Percentiles rank a stretch among this genome's conserved stretches.
phyloP scores from a whole-genome alignment of 1,284 basidiomycete species.

The Jaminaea rosea region DNA sequence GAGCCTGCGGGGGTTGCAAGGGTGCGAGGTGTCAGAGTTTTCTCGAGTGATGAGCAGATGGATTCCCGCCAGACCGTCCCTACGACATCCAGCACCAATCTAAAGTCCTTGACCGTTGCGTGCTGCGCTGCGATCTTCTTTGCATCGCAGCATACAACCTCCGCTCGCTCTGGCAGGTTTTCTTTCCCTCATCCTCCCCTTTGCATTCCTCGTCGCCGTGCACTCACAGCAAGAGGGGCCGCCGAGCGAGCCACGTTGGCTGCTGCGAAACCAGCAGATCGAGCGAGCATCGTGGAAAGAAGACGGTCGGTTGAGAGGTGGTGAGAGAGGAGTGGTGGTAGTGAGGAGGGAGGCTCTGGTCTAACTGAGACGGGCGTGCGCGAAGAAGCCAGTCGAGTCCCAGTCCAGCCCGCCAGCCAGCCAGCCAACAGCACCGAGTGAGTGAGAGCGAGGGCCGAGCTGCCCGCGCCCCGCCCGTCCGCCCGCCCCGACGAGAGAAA shows the following conservation, averaged over 20 bases:
- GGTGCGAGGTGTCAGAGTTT: not conserved
- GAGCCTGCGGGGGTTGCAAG: conserved; percentile 46
- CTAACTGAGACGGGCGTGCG: no score
- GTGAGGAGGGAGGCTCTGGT: not conserved
- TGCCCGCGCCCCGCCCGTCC: no score
- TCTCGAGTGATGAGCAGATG: conserved; percentile 3
- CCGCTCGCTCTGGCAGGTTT: not conserved
- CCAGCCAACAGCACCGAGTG: no score
- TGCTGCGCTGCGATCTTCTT: not conserved
- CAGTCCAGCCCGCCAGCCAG: no score
- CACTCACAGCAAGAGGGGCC: conserved; percentile 30
- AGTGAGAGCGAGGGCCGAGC: no score
- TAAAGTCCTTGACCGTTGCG: no score
- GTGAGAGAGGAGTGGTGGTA: not conserved
- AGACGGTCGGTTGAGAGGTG: not conserved
- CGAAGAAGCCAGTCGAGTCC: no score
- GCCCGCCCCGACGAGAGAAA: no score
- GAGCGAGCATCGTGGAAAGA: conserved; percentile 30
- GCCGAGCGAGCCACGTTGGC: conserved; percentile 44
- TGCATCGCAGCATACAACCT: not conserved
- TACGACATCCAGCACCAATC: no score
- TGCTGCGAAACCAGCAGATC: conserved; percentile 41
- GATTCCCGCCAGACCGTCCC: no score
- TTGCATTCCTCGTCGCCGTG: not conserved
- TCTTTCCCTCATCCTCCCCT: conserved; percentile 2